These are phyloP conservation scores for Coniochaeta sp. DNA, from an alignment of 2,329 filamentous ascomycete genomes.

Conservation along the genomic window DNA sequence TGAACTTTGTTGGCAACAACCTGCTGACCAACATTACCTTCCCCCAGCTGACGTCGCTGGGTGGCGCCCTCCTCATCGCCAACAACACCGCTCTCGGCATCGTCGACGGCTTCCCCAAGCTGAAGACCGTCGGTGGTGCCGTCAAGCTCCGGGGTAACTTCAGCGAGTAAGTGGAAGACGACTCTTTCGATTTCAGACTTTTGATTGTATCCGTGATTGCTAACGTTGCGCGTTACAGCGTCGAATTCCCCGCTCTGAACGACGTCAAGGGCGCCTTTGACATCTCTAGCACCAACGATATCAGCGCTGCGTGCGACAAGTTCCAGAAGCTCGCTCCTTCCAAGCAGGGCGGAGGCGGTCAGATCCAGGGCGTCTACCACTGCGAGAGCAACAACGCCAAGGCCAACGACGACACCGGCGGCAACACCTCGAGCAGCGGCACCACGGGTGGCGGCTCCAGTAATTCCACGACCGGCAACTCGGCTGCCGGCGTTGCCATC, in stretches of 20 bases:
- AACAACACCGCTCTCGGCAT: slow-evolving; percentile 74
- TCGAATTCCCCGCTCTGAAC: slow-evolving; percentile 58
- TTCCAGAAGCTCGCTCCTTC: slow-evolving; percentile 39
- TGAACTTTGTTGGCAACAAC: slow-evolving; percentile 58
- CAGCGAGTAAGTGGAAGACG: slow-evolving; percentile 54
- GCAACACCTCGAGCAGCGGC: slow-evolving; percentile 18
- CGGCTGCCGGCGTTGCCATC: slow-evolving; percentile 36
- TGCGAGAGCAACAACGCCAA: slow-evolving; percentile 45
- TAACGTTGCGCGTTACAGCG: slow-evolving; percentile 44
- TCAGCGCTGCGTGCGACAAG: slow-evolving; percentile 43
- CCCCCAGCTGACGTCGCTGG: slow-evolving; percentile 58
- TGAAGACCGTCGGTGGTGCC: slow-evolving; percentile 68
- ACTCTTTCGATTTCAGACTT: not conserved
- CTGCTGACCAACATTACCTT: slow-evolving; percentile 68
- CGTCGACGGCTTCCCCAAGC: slow-evolving; percentile 60
- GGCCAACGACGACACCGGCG: slow-evolving; percentile 41
- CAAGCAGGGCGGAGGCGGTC: slow-evolving; percentile 28
- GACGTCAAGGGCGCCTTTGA: slow-evolving; percentile 68
- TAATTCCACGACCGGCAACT: slow-evolving; percentile 23
- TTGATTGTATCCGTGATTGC: slow-evolving; percentile 4
- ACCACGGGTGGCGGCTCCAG: slow-evolving; percentile 20
- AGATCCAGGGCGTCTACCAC: slow-evolving; percentile 39
- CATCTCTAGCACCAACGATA: slow-evolving; percentile 58
- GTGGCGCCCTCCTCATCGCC: slow-evolving; percentile 75
- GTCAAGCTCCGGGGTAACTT: slow-evolving; percentile 83